Conservation (phyloP, 2,329 filamentous ascomycete species). For the Chrysosporium queenslandicum region DNA sequence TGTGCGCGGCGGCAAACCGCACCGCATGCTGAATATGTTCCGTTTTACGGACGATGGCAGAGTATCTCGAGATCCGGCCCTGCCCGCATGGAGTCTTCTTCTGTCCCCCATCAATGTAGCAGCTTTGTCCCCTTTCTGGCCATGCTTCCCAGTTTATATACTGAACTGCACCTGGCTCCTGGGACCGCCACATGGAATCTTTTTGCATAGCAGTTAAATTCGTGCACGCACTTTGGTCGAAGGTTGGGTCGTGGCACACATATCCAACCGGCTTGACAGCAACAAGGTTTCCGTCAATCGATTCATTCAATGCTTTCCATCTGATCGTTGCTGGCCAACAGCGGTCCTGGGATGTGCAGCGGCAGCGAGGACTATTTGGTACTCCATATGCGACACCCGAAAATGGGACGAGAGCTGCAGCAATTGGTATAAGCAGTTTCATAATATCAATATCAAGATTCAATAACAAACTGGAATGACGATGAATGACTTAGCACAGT, state of each 20-base stretch:
- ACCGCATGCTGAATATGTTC: slow-evolving; percentile 31
- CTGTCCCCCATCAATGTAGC: slow-evolving; percentile 28
- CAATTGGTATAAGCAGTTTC: background rate
- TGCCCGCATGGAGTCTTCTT: slow-evolving; percentile 18
- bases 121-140: slow-evolving; percentile 29
- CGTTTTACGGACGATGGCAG: slow-evolving; percentile 26
- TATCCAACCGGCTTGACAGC: slow-evolving; percentile 45
- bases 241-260: slow-evolving; percentile 44
- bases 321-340: slow-evolving; percentile 43
- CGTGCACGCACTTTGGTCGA: slow-evolving; percentile 38
- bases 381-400: slow-evolving; percentile 2
- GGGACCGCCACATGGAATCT: slow-evolving; percentile 30
- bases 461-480: background rate
- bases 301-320: slow-evolving; percentile 46
- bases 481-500: background rate
- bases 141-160: slow-evolving; percentile 35
- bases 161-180: slow-evolving; percentile 31
- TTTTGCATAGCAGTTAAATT: slow-evolving; percentile 17
- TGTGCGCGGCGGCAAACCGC: slow-evolving; percentile 21
- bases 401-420: slow-evolving; percentile 3
- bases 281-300: slow-evolving; percentile 44
- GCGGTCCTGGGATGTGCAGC: slow-evolving; percentile 43
- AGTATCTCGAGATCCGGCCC: slow-evolving; percentile 32
- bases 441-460: background rate
- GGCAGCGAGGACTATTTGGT: slow-evolving; percentile 16